Percentiles rank a stretch among this genome's conserved stretches.
Evolutionary conservation across 2,329 filamentous ascomycete genomes (phyloP).

Genomic region (Fusarium sp.): DNA sequence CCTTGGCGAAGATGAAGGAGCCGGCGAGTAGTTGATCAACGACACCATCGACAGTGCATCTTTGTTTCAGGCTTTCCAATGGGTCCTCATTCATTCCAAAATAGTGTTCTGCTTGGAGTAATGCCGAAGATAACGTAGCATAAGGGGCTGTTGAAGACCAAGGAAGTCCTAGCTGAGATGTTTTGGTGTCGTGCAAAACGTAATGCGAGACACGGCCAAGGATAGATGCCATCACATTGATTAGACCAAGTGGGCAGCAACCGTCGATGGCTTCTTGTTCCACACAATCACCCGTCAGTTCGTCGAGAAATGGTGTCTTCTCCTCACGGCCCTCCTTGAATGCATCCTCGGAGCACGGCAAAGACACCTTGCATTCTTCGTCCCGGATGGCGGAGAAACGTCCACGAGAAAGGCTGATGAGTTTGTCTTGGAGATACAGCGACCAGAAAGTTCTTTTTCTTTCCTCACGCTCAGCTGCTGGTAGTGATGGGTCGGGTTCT

Average conservation of each 20-base stretch:
- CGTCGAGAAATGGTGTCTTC: neutral
- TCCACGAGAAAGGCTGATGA: constrained; percentile 9
- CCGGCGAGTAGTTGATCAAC: constrained; percentile 1
- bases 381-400: constrained; percentile 10
- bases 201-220: constrained; percentile 9
- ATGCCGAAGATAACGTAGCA: neutral
- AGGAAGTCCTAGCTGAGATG: neutral
- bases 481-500: neutral
- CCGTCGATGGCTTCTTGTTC: constrained; percentile 2
- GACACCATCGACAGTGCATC: neutral
- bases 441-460: constrained; percentile 9
- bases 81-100: constrained; percentile 10
- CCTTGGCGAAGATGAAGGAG: constrained; percentile 17
- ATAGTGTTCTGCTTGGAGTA: constrained; percentile 4
- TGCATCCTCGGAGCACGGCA: constrained; percentile 1
- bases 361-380: neutral
- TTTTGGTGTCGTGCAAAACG: neutral
- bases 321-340: neutral
- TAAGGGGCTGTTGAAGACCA: constrained; percentile 4
- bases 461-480: neutral
- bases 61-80: neutral
- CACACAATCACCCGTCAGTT: neutral
- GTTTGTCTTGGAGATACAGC: neutral
- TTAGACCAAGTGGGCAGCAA: neutral
- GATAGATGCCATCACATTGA: constrained; percentile 5